Evolutionary conservation across 2,329 filamentous ascomycete genomes (phyloP), one percentile per base, ranked within the genome.

Genomic region (Pseudogymnoascus destructans): DNA sequence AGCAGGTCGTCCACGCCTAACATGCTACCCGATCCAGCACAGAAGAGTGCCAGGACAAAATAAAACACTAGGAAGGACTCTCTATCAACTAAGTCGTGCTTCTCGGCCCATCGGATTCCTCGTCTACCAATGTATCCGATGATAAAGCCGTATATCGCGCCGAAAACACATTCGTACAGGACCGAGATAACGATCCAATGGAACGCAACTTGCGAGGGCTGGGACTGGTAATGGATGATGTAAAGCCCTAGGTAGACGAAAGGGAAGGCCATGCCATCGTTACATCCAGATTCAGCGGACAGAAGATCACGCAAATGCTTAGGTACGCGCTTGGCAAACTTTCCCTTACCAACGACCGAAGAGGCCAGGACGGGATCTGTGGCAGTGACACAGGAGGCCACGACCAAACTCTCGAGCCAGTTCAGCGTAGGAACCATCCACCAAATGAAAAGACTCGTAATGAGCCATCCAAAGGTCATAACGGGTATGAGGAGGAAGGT

Each of bases 31-130:
- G 92, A 92, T 15, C 93, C 93, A 60, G 93, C 93, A 69, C 90
- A 95, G 73, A 96, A 98, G 19, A 98, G 80, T 1, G 93, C 92
- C 58, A 98, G 77, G 52, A 95, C 91, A 66, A 98, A 98, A 76
- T 98, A 98, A 74, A 97, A 98, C 56, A 97, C 93, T 58, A 98
- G 80, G 67, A 96, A 97, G 71, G 92, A 97, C 73, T 98, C 93
- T 67, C 93, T 80, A 69, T 98, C 93, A 64, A 98, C 95, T 59
- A 95, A 71, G 55, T 93, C 87, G 64, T 79, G 83, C 66, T 85
- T 81, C 72, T 98, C 92, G 8, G 93, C 90, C 61, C 76, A 85
- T 66, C 89, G 90, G 75, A 98, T 96, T 23, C 88, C 84, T 65
- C 95, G 92, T 23, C 93, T 86, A 25, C 90, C 93, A 65, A 87